Evolutionary conservation across 208 protist species (phyloP).

Genomic region (Trypanosomatidae sp.): DNA sequence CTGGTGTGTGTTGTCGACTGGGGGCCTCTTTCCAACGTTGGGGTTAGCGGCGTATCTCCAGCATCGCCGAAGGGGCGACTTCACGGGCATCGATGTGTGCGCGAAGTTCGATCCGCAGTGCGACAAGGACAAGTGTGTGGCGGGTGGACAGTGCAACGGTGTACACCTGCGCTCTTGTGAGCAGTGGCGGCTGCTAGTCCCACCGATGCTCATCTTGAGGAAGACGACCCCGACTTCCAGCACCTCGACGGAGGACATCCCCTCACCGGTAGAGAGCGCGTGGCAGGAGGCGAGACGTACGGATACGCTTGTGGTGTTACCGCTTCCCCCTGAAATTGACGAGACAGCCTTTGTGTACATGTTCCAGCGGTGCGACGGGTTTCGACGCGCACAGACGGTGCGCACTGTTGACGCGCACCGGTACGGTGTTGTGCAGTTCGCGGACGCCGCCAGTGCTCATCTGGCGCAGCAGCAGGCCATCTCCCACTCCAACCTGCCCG

Average conservation of each 20-base stretch:
- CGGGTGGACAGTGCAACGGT: slow-evolving; percentile 17
- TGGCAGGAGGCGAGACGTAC: slow-evolving; percentile 18
- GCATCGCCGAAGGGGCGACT: slow-evolving; percentile 18
- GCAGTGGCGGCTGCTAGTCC: slow-evolving; percentile 30
- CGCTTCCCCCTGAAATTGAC: slow-evolving; percentile 23
- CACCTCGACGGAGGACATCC: background rate
- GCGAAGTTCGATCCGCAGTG: slow-evolving; percentile 6
- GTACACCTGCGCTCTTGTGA: slow-evolving; percentile 23
- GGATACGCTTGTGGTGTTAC: slow-evolving; percentile 19
- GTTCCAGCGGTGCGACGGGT: slow-evolving; percentile 28
- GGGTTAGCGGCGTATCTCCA: slow-evolving; percentile 25
- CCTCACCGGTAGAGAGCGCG: slow-evolving; percentile 6
- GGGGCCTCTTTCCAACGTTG: slow-evolving; percentile 23
- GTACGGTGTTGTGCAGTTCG: slow-evolving; percentile 35
- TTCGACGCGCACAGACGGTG: slow-evolving; percentile 30
- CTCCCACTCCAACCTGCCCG: background rate
- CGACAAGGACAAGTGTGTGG: slow-evolving; percentile 14
- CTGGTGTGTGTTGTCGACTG: slow-evolving; percentile 31
- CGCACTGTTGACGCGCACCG: slow-evolving; percentile 17
- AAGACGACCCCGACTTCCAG: background rate
- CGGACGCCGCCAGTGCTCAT: slow-evolving; percentile 9
- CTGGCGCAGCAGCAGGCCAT: slow-evolving; percentile 21
- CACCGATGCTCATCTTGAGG: slow-evolving; percentile 16
- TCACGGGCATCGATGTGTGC: slow-evolving; percentile 21
- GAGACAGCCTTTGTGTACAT: slow-evolving; percentile 31